Evolutionary conservation across 257 asterid genomes (phyloP), one percentile per base, ranked within the genome.

Genomic region (Penstemon newberryi): DNA sequence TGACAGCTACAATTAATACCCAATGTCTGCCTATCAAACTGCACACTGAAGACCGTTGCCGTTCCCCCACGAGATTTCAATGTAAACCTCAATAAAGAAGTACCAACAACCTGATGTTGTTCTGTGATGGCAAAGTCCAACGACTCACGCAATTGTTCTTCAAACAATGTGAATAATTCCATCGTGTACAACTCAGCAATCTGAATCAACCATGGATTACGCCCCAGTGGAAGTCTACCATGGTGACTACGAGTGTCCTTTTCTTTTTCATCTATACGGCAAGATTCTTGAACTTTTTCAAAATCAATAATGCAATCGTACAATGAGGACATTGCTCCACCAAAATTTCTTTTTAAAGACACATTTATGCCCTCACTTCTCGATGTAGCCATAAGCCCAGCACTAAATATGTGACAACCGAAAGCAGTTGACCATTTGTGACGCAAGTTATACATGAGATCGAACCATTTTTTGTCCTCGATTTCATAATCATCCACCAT

Each of bases 1-100:
- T n/a, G 18, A 8, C 65, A 71, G 44, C 57, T 63, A n/a, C 59
- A 71, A 2, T 54, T 62, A 1, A 63, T 33, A 7, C 55, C 46
- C 50, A 39, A 8, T 8, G 0, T 42, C 4, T 57, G 42, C 39
- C 5, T 18, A 44, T 64, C 59, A 15, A 63, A 63, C 7, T 10
- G 18, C 51, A 64, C 71, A 0, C 25, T n/a, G 1, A 65, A 45
- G 41, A 38, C 56, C 13, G 4, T 63, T 36, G 55, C 18, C 10
- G 2, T 15, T 45, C 45, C n/a, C 5, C 33, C 50, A 43, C 44
- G 43, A 13, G 61, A 51, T 12, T 46, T 43, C n/a, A 72, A 33
- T 40, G 55, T 37, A 8, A 39, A 36, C 12, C 8, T 15, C 11
- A 25, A 25, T 25, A 25, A 25, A 25, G 33, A 25, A 25, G 33